These are phyloP conservation scores for Backusella morwellensis DNA, from an alignment of 192 early-diverging fungal species.

Conservation along the genomic window DNA sequence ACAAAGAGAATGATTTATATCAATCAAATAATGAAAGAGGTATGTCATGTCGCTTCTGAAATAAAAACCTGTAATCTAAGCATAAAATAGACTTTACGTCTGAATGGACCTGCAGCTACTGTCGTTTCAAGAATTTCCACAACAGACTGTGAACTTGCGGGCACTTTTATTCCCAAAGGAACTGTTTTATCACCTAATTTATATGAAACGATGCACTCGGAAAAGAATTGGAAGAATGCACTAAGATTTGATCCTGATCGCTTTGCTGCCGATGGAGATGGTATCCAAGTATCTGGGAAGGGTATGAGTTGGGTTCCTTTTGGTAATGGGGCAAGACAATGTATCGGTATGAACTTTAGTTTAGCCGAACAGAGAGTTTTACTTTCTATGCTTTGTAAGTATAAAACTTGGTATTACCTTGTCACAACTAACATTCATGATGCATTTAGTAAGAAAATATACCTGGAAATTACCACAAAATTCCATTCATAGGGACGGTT, in stretches of 20 bases:
- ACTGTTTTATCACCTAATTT: constrained; percentile 9
- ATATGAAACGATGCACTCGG: constrained; percentile 4
- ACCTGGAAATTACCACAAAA: constrained; percentile 8
- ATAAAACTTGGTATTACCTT: constrained; percentile 29
- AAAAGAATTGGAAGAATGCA: constrained; percentile 36
- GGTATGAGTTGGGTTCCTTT: constrained; percentile 49
- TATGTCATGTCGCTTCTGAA: not conserved
- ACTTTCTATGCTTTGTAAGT: constrained; percentile 24
- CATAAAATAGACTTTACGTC: constrained; percentile 1
- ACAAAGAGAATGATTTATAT: constrained; percentile 51
- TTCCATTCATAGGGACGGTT: not conserved
- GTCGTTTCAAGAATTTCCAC: not conserved
- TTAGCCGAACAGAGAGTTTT: constrained; percentile 56
- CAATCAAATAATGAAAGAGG: constrained; percentile 51
- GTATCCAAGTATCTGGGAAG: not conserved
- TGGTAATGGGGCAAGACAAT: constrained; percentile 55
- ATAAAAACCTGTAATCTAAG: not conserved
- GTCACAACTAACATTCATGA: not conserved
- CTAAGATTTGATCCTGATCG: constrained; percentile 48
- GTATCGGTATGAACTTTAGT: constrained; percentile 63
- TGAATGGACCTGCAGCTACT: constrained; percentile 7
- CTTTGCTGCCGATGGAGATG: constrained; percentile 33
- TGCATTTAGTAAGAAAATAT: constrained; percentile 9
- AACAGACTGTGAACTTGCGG: constrained; percentile 24
- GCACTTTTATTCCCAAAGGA: constrained; percentile 23